Evolutionary conservation across 768 basidiomycete species (phyloP).

Genomic region (Rubroboletus pulcherrimus): DNA sequence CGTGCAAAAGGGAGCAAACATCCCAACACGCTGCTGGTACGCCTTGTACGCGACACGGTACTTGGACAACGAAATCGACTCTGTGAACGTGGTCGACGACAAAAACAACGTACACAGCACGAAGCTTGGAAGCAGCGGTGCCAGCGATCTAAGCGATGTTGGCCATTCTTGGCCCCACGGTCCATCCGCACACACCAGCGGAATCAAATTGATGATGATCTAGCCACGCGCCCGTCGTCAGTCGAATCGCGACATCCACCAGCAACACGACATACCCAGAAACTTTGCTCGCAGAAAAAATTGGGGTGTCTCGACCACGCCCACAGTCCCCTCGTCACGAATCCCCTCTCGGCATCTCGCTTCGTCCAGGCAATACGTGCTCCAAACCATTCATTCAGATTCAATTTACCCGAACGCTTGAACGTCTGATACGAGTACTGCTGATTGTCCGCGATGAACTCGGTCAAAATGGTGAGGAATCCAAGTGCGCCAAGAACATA

Average conservation of each 20-base stretch:
- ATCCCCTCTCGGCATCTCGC: conserved; percentile 73
- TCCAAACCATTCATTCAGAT: conserved; percentile 54
- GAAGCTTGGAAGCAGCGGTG: conserved; percentile 51
- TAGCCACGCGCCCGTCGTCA: conserved; percentile 24
- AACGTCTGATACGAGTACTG: conserved; percentile 82
- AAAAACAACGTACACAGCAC: conserved; percentile 69
- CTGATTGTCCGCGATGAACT: conserved; percentile 89
- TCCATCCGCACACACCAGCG: conserved; percentile 45
- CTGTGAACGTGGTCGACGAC: conserved; percentile 75
- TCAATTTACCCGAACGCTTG: conserved; percentile 49
- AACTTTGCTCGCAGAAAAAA: conserved; percentile 83
- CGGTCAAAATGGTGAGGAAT: conserved; percentile 55
- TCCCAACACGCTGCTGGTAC: conserved; percentile 76
- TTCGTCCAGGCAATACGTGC: conserved; percentile 64
- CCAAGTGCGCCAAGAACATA: conserved; percentile 55
- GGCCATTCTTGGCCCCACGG: conserved; percentile 22
- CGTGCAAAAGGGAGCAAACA: conserved; percentile 61
- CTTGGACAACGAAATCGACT: conserved; percentile 72
- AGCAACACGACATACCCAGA: conserved; percentile 57
- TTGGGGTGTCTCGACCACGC: conserved; percentile 89
- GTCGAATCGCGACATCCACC: not conserved
- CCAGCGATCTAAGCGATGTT: conserved; percentile 27
- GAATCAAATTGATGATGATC: conserved; percentile 68
- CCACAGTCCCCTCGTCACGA: conserved; percentile 83
- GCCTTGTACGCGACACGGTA: conserved; percentile 66